phyloP scores from a whole-genome alignment of 2,329 filamentous ascomycete species.

The Meredithiella fracta region DNA sequence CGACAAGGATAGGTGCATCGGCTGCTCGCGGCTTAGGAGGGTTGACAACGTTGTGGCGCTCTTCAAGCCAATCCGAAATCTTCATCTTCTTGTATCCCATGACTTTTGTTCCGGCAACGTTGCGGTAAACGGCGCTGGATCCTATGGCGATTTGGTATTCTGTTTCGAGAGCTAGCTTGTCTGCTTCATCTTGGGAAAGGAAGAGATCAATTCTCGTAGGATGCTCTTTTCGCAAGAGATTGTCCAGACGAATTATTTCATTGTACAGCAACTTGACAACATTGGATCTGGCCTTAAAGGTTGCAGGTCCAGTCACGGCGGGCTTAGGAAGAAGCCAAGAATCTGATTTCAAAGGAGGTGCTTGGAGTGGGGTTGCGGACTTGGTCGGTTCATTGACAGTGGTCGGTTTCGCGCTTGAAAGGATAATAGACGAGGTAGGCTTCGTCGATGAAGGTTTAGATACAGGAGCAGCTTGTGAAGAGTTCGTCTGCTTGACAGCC shows the following conservation, averaged over 20 bases:
- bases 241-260: conserved; percentile 10
- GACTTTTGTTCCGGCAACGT: conserved; percentile 70
- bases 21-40: conserved; percentile 4
- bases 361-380: not conserved
- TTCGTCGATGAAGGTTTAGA: not conserved
- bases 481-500: not conserved
- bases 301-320: conserved; percentile 1
- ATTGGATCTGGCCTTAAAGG: conserved; percentile 9
- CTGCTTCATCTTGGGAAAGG: conserved; percentile 48
- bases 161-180: conserved; percentile 53
- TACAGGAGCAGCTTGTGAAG: not conserved
- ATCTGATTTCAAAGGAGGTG: not conserved
- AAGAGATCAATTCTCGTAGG: conserved; percentile 24
- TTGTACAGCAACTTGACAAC: conserved; percentile 11
- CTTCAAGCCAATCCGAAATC: conserved; percentile 43
- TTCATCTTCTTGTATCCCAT: conserved; percentile 61
- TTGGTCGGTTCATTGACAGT: not conserved
- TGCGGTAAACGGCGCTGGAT: conserved; percentile 57
- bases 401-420: not conserved
- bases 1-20: conserved; percentile 32
- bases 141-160: conserved; percentile 60
- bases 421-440: not conserved
- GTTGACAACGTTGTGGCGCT: conserved; percentile 9
- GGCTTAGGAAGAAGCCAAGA: conserved; percentile 5
- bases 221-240: conserved; percentile 7